Evolutionary conservation across 1,284 basidiomycete species (phyloP).

Genomic region (Ustilago nuda): DNA sequence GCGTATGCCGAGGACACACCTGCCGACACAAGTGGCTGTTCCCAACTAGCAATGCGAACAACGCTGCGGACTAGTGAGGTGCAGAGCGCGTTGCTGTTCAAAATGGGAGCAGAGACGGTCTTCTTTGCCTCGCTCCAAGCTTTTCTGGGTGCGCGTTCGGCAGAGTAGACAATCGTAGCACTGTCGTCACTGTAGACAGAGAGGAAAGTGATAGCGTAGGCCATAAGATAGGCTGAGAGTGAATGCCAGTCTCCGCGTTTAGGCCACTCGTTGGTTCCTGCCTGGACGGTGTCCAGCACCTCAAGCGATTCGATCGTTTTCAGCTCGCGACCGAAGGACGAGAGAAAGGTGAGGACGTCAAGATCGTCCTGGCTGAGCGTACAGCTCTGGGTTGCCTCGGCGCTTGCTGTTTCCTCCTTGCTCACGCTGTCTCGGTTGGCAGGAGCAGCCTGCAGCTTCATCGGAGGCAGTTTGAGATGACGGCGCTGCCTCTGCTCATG

Average conservation of each 20-base stretch:
- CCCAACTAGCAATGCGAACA: slow-evolving; percentile 37
- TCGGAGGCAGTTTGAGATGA: slow-evolving; percentile 32
- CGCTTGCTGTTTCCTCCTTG: neutral
- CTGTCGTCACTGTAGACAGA: slow-evolving; percentile 29
- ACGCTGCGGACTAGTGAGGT: slow-evolving; percentile 23
- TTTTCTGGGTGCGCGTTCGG: slow-evolving; percentile 15
- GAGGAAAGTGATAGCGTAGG: slow-evolving; percentile 30
- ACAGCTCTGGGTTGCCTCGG: neutral
- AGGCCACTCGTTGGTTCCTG: slow-evolving; percentile 27
- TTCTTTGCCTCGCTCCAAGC: neutral
- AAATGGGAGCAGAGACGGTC: slow-evolving; percentile 4
- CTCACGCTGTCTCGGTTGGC: neutral
- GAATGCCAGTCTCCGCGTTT: slow-evolving; percentile 43
- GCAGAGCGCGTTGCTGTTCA: slow-evolving; percentile 35
- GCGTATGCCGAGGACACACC: slow-evolving; percentile 32
- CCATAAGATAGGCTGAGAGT: slow-evolving; percentile 37
- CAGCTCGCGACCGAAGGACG: slow-evolving; percentile 44
- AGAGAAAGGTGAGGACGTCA: slow-evolving; percentile 46
- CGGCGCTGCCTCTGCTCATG: slow-evolving; percentile 45
- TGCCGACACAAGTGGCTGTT: slow-evolving; percentile 26
- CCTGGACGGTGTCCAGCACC: slow-evolving; percentile 33
- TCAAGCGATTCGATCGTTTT: slow-evolving; percentile 42
- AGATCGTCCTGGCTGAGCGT: slow-evolving; percentile 33
- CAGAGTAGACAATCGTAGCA: slow-evolving; percentile 31
- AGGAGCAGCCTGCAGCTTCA: slow-evolving; percentile 30